phyloP scores from a whole-genome alignment of 1,139 yeast species.

The Suhomyces chickasaworum region DNA sequence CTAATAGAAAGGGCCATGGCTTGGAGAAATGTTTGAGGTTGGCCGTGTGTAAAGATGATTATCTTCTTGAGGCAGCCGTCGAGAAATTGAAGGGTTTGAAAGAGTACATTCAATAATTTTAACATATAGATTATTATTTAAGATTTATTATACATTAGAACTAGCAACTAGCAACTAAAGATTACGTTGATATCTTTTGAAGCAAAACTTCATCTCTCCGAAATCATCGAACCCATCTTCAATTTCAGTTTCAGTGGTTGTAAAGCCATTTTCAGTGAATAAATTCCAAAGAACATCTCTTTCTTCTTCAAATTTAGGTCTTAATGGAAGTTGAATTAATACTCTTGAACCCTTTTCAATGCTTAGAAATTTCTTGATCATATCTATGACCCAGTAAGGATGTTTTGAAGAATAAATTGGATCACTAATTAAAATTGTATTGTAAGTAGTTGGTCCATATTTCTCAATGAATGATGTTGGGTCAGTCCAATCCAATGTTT shows the following conservation, averaged over 20 bases:
- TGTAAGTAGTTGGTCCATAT: conserved; percentile 37
- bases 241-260: conserved; percentile 26
- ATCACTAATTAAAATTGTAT: conserved; percentile 74
- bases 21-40: conserved; percentile 88
- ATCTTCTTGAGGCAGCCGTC: conserved; percentile 77
- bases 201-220: conserved; percentile 68
- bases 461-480: conserved; percentile 44
- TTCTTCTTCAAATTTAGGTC: conserved; percentile 67
- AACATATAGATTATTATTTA: neutral
- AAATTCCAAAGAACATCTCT: conserved; percentile 61
- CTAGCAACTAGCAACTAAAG: neutral
- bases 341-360: conserved; percentile 42
- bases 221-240: conserved; percentile 84
- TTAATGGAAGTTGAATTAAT: conserved; percentile 72
- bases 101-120: conserved; percentile 41
- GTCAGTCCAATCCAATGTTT: conserved; percentile 75
- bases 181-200: conserved; percentile 39
- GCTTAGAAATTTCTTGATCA: conserved; percentile 49
- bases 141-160: neutral
- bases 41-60: conserved; percentile 94
- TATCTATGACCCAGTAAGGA: conserved; percentile 68
- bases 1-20: conserved; percentile 63
- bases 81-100: conserved; percentile 69
- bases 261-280: conserved; percentile 36
- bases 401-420: conserved; percentile 85